Evolutionary conservation across 176 grass and related monocot genomes (phyloP).

Genomic region (Eragrostis curvula): DNA sequence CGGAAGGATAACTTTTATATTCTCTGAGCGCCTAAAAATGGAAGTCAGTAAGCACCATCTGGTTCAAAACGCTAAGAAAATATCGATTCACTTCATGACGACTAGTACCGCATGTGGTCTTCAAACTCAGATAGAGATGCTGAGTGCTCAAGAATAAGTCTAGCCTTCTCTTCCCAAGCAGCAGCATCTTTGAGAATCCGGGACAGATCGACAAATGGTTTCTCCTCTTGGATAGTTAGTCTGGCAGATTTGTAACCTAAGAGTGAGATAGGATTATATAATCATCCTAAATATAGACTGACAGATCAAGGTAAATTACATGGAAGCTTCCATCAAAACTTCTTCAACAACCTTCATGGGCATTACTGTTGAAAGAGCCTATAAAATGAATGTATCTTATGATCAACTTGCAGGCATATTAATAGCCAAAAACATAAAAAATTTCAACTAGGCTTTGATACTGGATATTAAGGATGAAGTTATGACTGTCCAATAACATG

Average conservation of each 20-base stretch:
- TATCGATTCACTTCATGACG: slow-evolving; percentile 9
- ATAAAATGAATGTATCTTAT: slow-evolving; percentile 35
- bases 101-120: slow-evolving; percentile 60
- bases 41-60: slow-evolving; percentile 32
- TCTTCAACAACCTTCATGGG: slow-evolving; percentile 60
- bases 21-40: slow-evolving; percentile 72
- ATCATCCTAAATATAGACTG: neutral
- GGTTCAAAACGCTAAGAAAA: slow-evolving; percentile 39
- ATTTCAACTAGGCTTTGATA: neutral
- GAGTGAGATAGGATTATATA: slow-evolving; percentile 27
- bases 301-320: slow-evolving; percentile 57
- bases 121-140: slow-evolving; percentile 80
- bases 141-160: slow-evolving; percentile 57
- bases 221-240: slow-evolving; percentile 78
- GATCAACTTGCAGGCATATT: slow-evolving; percentile 8
- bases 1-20: slow-evolving; percentile 65
- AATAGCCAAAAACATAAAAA: neutral
- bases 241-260: slow-evolving; percentile 49
- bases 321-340: slow-evolving; percentile 70
- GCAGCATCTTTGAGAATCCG: slow-evolving; percentile 54
- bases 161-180: slow-evolving; percentile 81
- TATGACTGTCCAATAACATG: neutral
- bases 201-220: slow-evolving; percentile 63
- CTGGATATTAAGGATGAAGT: neutral
- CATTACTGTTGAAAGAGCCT: slow-evolving; percentile 66